Evolutionary conservation across 164 flowering plant genomes (phyloP), one percentile per base, ranked within the genome.

Genomic region (Houttuynia cordata): DNA sequence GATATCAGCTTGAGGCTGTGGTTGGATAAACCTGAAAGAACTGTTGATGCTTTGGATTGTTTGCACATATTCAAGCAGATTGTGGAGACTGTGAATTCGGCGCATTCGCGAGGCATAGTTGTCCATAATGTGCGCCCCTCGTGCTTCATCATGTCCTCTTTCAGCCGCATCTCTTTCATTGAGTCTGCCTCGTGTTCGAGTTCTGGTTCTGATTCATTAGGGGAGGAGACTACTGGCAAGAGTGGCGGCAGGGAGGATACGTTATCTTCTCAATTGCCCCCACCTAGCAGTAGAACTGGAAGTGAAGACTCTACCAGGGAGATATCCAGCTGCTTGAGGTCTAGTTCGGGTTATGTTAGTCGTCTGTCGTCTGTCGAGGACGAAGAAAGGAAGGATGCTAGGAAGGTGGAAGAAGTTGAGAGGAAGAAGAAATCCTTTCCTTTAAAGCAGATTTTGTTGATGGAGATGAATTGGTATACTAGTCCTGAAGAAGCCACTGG

Each of bases 141-240:
- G 0, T 91, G 97, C 74, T 94, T 94, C 58, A 78, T 88, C 47
- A 91, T 88, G 95, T 88, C 99, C 20, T 83, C 93, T 20, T 84
- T 80, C 74, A 94, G 85, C 65, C 94, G 75, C 47, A 85, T 94
- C 40, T 77, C 96, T 50, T 94, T 94, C 69, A 85, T 94, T 19
- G 96, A 91, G 69, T 94, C 99, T 19, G 92, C 91, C 5, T 93
- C 98, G 9, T 82, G 89, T 76, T 91, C 97, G 18, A 92, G 93
- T 73, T 86, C 96, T 5, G 87, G 83, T 61, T 83, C 94, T 40
- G 94, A 93, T 76, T 81, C 87, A 24, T 50, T 54, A 9, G 91
- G 77, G 61, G 84, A 90, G 65, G 81, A 71, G 24, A 24, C 56
- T 9, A 78, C 76, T 56, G 68, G 74, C 63, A 80, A 72, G 63